phyloP scores from a whole-genome alignment of 371 early-diverging fungal genomes.

The Mucor indicus region DNA sequence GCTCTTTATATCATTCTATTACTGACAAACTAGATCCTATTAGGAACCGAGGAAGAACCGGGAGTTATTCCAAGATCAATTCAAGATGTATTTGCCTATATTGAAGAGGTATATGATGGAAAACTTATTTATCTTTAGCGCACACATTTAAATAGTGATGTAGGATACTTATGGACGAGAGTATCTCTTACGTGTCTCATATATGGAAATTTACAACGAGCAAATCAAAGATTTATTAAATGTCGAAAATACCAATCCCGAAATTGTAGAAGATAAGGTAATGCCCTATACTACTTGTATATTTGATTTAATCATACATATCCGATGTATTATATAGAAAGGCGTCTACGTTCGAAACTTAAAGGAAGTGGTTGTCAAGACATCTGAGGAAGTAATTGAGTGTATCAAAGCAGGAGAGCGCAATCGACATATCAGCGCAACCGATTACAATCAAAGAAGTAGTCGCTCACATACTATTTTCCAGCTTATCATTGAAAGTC shows the following conservation, averaged over 20 bases:
- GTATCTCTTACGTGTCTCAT: slow-evolving; percentile 85
- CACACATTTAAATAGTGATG: neutral
- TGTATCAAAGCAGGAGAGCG: slow-evolving; percentile 76
- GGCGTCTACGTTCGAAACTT: slow-evolving; percentile 86
- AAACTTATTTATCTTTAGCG: too few relatives aligned
- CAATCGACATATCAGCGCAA: slow-evolving; percentile 77
- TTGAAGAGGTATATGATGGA: slow-evolving; percentile 41
- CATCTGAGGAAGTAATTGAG: slow-evolving; percentile 73
- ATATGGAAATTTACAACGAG: slow-evolving; percentile 97
- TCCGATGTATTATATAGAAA: too few relatives aligned
- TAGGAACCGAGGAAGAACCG: slow-evolving; percentile 45
- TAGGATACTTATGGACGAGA: slow-evolving; percentile 52
- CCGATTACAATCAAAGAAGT: slow-evolving; percentile 85
- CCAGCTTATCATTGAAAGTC: slow-evolving; percentile 60
- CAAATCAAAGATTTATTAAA: slow-evolving; percentile 78
- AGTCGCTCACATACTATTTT: slow-evolving; percentile 91
- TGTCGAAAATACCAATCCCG: slow-evolving; percentile 65
- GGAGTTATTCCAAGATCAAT: slow-evolving; percentile 52
- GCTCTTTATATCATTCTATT: slow-evolving; percentile 27
- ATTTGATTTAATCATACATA: too few relatives aligned
- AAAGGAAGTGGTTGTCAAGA: slow-evolving; percentile 87
- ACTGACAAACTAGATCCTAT: neutral
- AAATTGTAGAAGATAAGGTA: slow-evolving; percentile 74
- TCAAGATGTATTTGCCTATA: slow-evolving; percentile 42
- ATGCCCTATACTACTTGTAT: too few relatives aligned